These are phyloP conservation scores for Amoebophrya sp. DNA, from an alignment of 169 alveolate species.

Conservation along the genomic window DNA sequence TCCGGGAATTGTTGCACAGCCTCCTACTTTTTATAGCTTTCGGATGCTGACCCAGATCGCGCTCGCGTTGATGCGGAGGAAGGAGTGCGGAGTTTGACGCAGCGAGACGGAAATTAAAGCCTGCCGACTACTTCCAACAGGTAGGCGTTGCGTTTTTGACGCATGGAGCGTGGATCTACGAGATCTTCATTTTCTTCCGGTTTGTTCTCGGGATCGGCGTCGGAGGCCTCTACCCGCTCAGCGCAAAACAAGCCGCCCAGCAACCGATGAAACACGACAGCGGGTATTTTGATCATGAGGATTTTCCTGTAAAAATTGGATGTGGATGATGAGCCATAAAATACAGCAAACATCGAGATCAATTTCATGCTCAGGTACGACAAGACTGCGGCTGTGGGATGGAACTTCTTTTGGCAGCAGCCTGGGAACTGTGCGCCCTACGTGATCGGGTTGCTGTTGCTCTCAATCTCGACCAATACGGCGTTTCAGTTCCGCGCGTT, in stretches of 20 bases:
- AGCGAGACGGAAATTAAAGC: too few relatives aligned
- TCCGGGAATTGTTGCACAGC: too few relatives aligned
- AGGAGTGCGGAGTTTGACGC: too few relatives aligned
- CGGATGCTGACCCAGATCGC: too few relatives aligned
- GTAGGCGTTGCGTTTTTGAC: not conserved
- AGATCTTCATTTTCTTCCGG: not conserved
- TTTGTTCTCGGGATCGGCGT: not conserved
- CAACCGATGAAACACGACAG: not conserved
- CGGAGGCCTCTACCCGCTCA: not conserved
- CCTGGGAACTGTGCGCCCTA: not conserved
- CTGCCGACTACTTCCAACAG: too few relatives aligned
- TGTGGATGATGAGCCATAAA: not conserved
- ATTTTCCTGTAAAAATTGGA: too few relatives aligned
- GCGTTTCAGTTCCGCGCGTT: not conserved
- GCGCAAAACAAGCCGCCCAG: not conserved
- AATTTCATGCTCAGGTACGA: not conserved
- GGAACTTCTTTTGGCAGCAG: not conserved
- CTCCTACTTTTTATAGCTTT: too few relatives aligned
- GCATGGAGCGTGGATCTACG: not conserved
- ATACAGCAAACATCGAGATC: not conserved
- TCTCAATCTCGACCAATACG: not conserved
- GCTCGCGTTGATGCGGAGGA: too few relatives aligned
- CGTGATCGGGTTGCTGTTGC: not conserved
- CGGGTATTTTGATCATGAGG: too few relatives aligned
- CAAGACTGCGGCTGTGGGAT: not conserved